Conservation (phyloP, 345 rosid genomes). For the rapeseed (Brassica napus) region DNA sequence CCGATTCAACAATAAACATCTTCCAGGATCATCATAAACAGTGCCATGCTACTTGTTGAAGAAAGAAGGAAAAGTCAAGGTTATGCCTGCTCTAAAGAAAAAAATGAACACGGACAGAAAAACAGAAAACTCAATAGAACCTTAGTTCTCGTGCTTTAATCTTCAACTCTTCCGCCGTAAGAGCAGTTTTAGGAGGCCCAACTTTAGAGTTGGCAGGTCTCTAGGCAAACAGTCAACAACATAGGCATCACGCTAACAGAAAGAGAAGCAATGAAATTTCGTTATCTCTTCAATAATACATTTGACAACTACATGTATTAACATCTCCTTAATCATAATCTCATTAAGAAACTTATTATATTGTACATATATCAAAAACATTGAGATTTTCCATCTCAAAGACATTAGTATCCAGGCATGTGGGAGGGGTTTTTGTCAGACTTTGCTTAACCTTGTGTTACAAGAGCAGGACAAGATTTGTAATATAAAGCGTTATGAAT, state of each 20-base stretch:
- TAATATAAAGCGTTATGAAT: not conserved
- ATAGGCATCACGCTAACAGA: not conserved
- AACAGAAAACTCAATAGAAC: constrained; percentile 40
- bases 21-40: not conserved
- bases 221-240: constrained; percentile 35
- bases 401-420: too few species aligned
- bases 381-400: too few species aligned
- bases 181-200: constrained; percentile 70
- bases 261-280: not conserved
- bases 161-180: constrained; percentile 87
- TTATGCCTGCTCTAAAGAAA: constrained; percentile 4
- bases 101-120: constrained; percentile 16
- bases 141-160: constrained; percentile 87
- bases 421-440: too few species aligned
- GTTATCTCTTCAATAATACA: too few species aligned
- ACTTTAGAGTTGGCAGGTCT: constrained; percentile 62
- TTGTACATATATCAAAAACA: too few species aligned
- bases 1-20: not conserved
- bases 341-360: too few species aligned
- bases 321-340: too few species aligned
- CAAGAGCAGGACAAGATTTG: not conserved
- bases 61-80: not conserved
- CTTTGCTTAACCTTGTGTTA: too few species aligned
- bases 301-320: too few species aligned
- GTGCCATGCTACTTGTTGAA: not conserved